Percentiles rank a stretch among this genome's conserved stretches.
These are phyloP conservation scores for Rostrohypoxylon terebratum DNA, from an alignment of 495 filamentous ascomycete species.

Conservation along the genomic window DNA sequence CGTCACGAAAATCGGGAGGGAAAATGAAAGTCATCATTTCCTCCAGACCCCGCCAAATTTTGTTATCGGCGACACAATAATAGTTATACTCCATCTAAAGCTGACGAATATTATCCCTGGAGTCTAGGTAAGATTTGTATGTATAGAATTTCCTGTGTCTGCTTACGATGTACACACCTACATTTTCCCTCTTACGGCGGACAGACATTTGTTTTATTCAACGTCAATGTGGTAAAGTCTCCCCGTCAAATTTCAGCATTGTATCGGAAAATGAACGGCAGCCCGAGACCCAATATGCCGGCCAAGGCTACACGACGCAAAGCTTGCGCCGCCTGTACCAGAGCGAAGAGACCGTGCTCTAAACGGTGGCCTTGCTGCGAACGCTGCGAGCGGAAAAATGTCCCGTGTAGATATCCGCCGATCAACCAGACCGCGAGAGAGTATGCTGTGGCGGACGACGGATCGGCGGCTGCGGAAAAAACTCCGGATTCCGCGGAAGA, in stretches of 20 bases:
- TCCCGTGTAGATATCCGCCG: conserved; percentile 37
- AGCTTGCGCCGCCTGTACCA: conserved; percentile 37
- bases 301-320: conserved; percentile 27
- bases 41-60: neutral
- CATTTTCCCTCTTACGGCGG: neutral
- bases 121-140: neutral
- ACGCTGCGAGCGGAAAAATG: conserved; percentile 37
- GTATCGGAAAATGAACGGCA: neutral
- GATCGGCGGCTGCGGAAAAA: conserved; percentile 12
- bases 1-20: no score
- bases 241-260: neutral
- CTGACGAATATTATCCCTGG: neutral
- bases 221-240: neutral
- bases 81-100: neutral
- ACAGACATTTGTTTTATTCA: neutral
- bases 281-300: neutral
- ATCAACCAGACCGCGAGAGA: conserved; percentile 31
- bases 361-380: conserved; percentile 34
- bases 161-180: neutral
- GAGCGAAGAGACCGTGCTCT: conserved; percentile 39
- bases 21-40: no score
- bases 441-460: conserved; percentile 21
- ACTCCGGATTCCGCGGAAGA: neutral
- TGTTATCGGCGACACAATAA: neutral
- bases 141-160: no score